These are phyloP conservation scores for Physcomitrellopsis africana DNA, from an alignment of 225 moss, liverwort and hornwort species.

Conservation along the genomic window DNA sequence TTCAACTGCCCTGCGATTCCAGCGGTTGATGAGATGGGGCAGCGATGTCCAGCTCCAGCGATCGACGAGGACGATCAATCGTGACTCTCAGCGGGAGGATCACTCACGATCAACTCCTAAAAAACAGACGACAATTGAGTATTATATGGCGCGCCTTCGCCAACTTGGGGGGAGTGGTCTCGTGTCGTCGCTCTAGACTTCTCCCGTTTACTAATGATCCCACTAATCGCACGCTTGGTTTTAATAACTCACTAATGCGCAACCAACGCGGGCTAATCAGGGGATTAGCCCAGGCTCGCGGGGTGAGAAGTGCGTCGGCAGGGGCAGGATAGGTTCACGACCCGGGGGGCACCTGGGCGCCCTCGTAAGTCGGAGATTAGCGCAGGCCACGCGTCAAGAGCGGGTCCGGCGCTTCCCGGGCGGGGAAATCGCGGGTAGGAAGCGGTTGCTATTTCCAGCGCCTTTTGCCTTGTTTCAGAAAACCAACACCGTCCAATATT, in stretches of 20 bases:
- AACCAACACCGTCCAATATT: too few relatives aligned
- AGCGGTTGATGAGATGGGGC: too few relatives aligned
- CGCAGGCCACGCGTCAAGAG: not conserved
- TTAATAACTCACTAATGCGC: not conserved
- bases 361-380: too few relatives aligned
- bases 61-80: not conserved
- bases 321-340: not conserved
- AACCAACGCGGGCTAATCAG: not conserved
- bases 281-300: not conserved
- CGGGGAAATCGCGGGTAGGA: not conserved
- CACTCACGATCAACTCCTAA: not conserved
- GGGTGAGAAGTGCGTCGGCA: not conserved
- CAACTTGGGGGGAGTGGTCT: not conserved
- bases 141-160: not conserved
- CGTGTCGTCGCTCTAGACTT: not conserved
- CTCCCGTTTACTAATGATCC: not conserved
- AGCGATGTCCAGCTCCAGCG: too few relatives aligned
- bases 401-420: not conserved
- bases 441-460: constrained; percentile 24
- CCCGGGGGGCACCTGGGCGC: not conserved
- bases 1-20: too few relatives aligned
- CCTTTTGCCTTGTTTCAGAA: too few relatives aligned
- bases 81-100: not conserved
- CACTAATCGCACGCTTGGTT: not conserved
- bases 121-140: not conserved